Evolutionary conservation across 2,329 filamentous ascomycete species (phyloP).

Genomic region (Diaporthe velutina): DNA sequence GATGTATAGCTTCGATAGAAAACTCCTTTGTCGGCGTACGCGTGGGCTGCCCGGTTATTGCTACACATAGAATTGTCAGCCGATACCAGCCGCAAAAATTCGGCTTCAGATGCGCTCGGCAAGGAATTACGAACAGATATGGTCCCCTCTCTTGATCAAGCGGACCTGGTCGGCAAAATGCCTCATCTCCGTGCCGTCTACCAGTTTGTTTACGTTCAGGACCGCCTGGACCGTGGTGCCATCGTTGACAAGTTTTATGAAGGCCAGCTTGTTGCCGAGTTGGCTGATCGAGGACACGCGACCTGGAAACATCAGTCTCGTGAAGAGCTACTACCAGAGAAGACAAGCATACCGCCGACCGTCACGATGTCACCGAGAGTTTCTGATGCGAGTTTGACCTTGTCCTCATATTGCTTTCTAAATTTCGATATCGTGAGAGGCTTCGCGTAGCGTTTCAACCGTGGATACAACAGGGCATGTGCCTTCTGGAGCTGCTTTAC

Average conservation of each 20-base stretch:
- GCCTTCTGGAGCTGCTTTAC: slow-evolving; percentile 64
- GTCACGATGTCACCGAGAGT: slow-evolving; percentile 27
- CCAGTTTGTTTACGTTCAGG: slow-evolving; percentile 72
- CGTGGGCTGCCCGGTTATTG: slow-evolving; percentile 77
- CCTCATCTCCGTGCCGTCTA: slow-evolving; percentile 50
- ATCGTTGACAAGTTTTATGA: slow-evolving; percentile 84
- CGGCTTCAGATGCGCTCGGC: slow-evolving; percentile 32
- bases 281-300: slow-evolving; percentile 80
- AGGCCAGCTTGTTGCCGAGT: slow-evolving; percentile 83
- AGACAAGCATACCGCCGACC: slow-evolving; percentile 24
- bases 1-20: slow-evolving; percentile 75
- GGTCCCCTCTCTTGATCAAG: slow-evolving; percentile 83
- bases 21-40: slow-evolving; percentile 81
- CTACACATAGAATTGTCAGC: slow-evolving; percentile 53
- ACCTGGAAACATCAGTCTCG: slow-evolving; percentile 61
- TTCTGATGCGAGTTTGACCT: slow-evolving; percentile 45
- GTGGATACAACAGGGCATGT: slow-evolving; percentile 68
- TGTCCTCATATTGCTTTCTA: slow-evolving; percentile 49
- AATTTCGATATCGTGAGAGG: slow-evolving; percentile 55
- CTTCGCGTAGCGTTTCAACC: slow-evolving; percentile 52
- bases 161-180: slow-evolving; percentile 73
- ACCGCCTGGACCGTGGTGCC: slow-evolving; percentile 81
- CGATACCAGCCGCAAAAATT: slow-evolving; percentile 38
- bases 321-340: slow-evolving; percentile 42
- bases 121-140: slow-evolving; percentile 77